Conservation (phyloP, 177 flowering plant genomes). For the Telopea speciosissima region DNA sequence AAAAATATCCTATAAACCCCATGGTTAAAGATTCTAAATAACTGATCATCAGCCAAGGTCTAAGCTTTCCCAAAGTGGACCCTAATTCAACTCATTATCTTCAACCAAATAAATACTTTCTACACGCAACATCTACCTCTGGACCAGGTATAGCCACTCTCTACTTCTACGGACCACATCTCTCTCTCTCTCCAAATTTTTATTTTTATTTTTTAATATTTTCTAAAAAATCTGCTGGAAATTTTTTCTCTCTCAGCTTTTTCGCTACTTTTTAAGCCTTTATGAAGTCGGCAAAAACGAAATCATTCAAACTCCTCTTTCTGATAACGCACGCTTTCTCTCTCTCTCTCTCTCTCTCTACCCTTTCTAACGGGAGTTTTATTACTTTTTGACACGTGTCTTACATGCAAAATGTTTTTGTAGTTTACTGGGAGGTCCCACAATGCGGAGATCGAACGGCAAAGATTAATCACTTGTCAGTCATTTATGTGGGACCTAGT, state of each 20-base stretch:
- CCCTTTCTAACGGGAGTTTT: too few relatives aligned
- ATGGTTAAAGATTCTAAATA: too few relatives aligned
- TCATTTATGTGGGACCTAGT: not conserved
- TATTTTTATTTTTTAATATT: not conserved
- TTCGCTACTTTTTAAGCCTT: slow-evolving; percentile 20
- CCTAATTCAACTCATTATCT: not conserved
- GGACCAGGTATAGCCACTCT: slow-evolving; percentile 29
- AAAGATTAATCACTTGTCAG: not conserved
- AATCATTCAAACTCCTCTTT: slow-evolving; percentile 35
- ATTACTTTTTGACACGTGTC: not conserved
- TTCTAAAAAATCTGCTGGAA: not conserved
- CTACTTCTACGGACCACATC: slow-evolving; percentile 27
- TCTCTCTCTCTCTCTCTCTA: slow-evolving; percentile 37
- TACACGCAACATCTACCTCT: slow-evolving; percentile 49
- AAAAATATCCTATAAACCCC: too few relatives aligned
- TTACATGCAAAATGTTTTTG: not conserved
- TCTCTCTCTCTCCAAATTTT: slow-evolving; percentile 18
- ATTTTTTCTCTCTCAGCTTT: not conserved
- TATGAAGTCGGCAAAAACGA: slow-evolving; percentile 18
- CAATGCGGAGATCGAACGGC: not conserved
- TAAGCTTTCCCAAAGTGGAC: too few relatives aligned
- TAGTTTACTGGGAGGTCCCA: not conserved
- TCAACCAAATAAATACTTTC: slow-evolving; percentile 51
- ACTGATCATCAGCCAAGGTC: too few relatives aligned
- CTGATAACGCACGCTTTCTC: slow-evolving; percentile 48